Evolutionary conservation across 2,329 filamentous ascomycete species (phyloP).

Genomic region (Scleromitrula shiraiana): DNA sequence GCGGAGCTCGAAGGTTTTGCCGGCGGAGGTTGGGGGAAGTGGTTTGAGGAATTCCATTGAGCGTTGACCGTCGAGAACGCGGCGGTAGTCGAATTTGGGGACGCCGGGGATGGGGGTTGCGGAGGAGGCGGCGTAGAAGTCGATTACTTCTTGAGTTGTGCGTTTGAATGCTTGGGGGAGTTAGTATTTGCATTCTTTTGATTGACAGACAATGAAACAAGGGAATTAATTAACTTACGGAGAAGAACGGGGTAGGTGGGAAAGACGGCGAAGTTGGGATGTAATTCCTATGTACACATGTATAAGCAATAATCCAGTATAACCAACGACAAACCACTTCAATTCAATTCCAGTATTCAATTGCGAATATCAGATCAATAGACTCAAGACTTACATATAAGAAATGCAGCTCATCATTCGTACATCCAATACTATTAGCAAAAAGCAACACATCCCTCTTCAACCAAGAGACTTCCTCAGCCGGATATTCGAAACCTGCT

Average conservation of each 20-base stretch:
- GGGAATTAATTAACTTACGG: conserved; percentile 13
- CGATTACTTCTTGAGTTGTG: conserved; percentile 56
- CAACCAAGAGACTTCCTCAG: conserved; percentile 70
- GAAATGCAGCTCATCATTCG: conserved; percentile 79
- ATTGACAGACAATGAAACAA: background rate
- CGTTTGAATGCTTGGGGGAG: conserved; percentile 51
- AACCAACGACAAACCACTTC: too few species aligned
- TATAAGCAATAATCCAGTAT: background rate
- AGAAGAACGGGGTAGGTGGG: conserved; percentile 48
- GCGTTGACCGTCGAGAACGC: conserved; percentile 61
- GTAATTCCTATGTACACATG: conserved; percentile 56
- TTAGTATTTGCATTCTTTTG: conserved; percentile 6
- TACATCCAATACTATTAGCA: conserved; percentile 80
- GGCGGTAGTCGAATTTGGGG: conserved; percentile 54
- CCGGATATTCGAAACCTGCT: conserved; percentile 72
- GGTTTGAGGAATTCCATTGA: conserved; percentile 55
- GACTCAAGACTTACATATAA: conserved; percentile 59
- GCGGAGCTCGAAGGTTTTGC: conserved; percentile 54
- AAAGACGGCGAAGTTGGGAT: conserved; percentile 80
- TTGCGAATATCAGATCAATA: too few species aligned
- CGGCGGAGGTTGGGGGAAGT: conserved; percentile 52
- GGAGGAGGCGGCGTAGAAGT: conserved; percentile 56
- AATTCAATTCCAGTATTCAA: too few species aligned
- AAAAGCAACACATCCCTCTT: conserved; percentile 87
- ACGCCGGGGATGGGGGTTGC: conserved; percentile 52